phyloP scores from a whole-genome alignment of 805 yeast genomes.

The Lachancea kluyveri region DNA sequence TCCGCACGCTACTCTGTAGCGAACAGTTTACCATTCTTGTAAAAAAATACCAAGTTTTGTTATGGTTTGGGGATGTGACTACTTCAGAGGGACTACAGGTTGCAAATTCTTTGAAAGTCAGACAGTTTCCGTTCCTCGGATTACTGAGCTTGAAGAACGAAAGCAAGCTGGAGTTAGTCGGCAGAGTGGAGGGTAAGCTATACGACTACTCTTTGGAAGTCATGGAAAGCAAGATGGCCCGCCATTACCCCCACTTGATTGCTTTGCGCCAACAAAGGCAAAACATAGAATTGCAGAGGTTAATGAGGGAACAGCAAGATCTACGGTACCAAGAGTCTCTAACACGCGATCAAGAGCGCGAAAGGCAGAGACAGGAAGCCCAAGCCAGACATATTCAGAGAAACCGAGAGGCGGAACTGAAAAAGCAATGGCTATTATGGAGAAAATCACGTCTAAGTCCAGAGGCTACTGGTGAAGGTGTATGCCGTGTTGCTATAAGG shows the following conservation, averaged over 20 bases:
- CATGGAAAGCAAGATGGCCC: constrained; percentile 18
- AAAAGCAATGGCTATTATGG: constrained; percentile 45
- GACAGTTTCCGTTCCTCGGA: constrained; percentile 78
- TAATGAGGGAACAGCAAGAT: constrained; percentile 67
- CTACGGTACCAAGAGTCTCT: constrained; percentile 68
- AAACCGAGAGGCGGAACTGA: constrained; percentile 12
- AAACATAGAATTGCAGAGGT: constrained; percentile 50
- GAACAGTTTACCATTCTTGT: constrained; percentile 43
- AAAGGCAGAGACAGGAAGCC: constrained; percentile 23
- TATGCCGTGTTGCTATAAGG: constrained; percentile 66
- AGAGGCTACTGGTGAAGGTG: constrained; percentile 20
- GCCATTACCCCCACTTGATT: constrained; percentile 35
- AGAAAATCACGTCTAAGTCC: constrained; percentile 32
- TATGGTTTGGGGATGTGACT: constrained; percentile 88
- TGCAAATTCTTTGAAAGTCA: constrained; percentile 64
- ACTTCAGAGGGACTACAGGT: constrained; percentile 80
- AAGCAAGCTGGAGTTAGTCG: constrained; percentile 27
- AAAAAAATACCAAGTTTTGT: constrained; percentile 44
- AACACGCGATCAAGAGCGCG: constrained; percentile 52
- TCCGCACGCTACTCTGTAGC: constrained; percentile 47
- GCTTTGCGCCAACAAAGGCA: constrained; percentile 58
- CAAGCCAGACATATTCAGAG: constrained; percentile 13
- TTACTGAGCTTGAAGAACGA: constrained; percentile 61
- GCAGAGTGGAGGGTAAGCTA: constrained; percentile 21
- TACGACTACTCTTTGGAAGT: constrained; percentile 12